phyloP scores from a whole-genome alignment of 2,329 filamentous ascomycete species.

The Fonsecaea nubica region DNA sequence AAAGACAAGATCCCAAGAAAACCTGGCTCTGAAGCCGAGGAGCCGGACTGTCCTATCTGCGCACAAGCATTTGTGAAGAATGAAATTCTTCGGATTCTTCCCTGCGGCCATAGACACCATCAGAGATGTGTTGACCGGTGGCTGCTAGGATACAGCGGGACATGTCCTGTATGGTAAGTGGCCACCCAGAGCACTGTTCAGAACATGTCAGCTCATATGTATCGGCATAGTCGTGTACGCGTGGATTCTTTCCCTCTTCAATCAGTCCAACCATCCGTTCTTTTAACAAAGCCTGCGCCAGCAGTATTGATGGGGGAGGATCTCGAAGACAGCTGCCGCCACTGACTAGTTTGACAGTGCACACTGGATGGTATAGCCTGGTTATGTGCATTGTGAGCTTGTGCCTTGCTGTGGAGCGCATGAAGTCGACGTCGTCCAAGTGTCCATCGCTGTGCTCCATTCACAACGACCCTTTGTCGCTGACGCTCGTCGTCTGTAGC shows the following conservation, averaged over 20 bases:
- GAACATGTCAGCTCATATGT: neutral
- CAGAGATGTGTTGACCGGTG: constrained; percentile 21
- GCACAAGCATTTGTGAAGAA: constrained; percentile 9
- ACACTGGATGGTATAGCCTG: neutral
- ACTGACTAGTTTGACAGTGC: neutral
- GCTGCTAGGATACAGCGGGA: constrained; percentile 20
- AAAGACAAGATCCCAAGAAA: neutral
- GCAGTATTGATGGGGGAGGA: neutral
- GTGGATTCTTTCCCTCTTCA: constrained; percentile 11
- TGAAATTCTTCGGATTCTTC: constrained; percentile 17
- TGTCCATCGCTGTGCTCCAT: neutral
- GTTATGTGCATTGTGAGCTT: neutral
- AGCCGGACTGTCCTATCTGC: constrained; percentile 21
- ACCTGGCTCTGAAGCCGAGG: neutral
- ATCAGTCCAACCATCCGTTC: neutral
- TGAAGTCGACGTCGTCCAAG: neutral
- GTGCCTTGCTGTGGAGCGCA: neutral
- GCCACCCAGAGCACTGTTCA: neutral
- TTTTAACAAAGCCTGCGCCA: constrained; percentile 4
- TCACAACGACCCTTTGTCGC: neutral
- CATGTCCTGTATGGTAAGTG: constrained; percentile 23
- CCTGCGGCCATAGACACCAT: constrained; percentile 24
- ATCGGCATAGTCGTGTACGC: constrained; percentile 13
- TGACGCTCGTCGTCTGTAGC: neutral
- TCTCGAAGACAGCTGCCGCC: constrained; percentile 1